A percentile compares a stretch with the other conserved stretches of the same genome.
Evolutionary conservation across 1,284 basidiomycete species (phyloP).

Genomic region (Puccinia polysora): DNA sequence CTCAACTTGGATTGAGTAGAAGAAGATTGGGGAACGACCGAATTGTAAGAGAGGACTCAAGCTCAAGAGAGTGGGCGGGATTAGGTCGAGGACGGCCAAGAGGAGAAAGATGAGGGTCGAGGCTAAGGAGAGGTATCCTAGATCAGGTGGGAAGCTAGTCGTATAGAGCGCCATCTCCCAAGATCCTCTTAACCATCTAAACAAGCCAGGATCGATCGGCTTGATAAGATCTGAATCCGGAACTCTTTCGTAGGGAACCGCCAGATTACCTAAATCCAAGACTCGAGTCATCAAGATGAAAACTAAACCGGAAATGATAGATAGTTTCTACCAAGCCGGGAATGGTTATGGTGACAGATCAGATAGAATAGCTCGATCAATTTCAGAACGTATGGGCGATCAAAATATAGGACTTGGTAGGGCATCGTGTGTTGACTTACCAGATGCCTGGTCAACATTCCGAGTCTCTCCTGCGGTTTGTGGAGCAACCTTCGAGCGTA

Average conservation of each 20-base stretch:
- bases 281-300: constrained; percentile 6
- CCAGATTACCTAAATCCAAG: constrained; percentile 14
- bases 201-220: background rate
- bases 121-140: constrained; percentile 12
- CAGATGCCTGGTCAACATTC: constrained; percentile 5
- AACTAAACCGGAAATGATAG: background rate
- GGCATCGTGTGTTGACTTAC: too few species aligned
- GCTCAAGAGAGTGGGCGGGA: background rate
- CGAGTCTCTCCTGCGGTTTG: constrained; percentile 3
- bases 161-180: constrained; percentile 36
- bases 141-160: constrained; percentile 28
- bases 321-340: constrained; percentile 3
- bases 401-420: too few species aligned
- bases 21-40: constrained; percentile 20
- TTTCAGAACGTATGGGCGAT: too few species aligned
- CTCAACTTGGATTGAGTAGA: constrained; percentile 37
- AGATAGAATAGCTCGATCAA: too few species aligned
- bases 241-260: constrained; percentile 4
- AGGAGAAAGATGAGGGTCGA: constrained; percentile 2
- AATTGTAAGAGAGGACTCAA: constrained; percentile 21
- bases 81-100: constrained; percentile 5
- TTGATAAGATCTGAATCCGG: background rate
- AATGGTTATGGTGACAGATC: background rate
- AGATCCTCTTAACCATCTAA: constrained; percentile 15
- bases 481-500: constrained; percentile 24